Base-by-base conservation (phyloP, 2,329 filamentous ascomycete species). In the Colletotrichum spaethianum region DNA sequence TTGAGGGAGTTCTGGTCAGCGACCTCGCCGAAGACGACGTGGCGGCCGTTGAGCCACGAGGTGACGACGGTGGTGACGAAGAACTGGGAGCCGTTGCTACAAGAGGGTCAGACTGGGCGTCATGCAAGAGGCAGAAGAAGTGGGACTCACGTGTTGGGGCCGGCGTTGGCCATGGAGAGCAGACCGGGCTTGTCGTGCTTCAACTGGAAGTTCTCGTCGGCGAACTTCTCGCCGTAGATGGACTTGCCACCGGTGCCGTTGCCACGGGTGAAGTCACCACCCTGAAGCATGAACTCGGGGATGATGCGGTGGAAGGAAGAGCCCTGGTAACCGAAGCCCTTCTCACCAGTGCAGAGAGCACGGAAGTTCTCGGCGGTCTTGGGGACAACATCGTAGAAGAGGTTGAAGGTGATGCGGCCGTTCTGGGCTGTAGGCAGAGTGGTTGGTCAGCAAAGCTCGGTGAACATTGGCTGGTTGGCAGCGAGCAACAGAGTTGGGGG, bases 61-160 rank as follows among this genome's bases (percentile, higher is more conserved):
- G 96, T 98, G 73, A 92, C 89, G 62, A 97, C 94, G 68, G 96
- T 98, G 79, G 96, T 98, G 82, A 98, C 87, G 89, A 98, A 98
- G 90, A 98, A 98, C 85, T 98, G 96, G 63, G 94, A 97, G 79
- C 96, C 96, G 86, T 99, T 99, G 83, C 96, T 98, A 74, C 85
- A 85, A 14, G 86, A 23, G 85, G 86, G 61, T 78, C 52, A 77
- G 78, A 31, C 1, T 18, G 18, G 36, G 3, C 16, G n/a, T 46
- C 7, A 23, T 48, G 33, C 18, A 12, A n/a, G 9, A 46, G 48
- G 14, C 4, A 6, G 18, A 18, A 7, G 9, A 18, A 7, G 9
- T 18, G 4, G 16, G 76, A 40, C 89, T 84, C 87, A 92, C 90
- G 96, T 98, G 93, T 98, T 97, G 81, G 93, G 93, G 78, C 95